Conservation (phyloP, 2,329 filamentous ascomycete genomes). For the Cryphonectria carpinicola region DNA sequence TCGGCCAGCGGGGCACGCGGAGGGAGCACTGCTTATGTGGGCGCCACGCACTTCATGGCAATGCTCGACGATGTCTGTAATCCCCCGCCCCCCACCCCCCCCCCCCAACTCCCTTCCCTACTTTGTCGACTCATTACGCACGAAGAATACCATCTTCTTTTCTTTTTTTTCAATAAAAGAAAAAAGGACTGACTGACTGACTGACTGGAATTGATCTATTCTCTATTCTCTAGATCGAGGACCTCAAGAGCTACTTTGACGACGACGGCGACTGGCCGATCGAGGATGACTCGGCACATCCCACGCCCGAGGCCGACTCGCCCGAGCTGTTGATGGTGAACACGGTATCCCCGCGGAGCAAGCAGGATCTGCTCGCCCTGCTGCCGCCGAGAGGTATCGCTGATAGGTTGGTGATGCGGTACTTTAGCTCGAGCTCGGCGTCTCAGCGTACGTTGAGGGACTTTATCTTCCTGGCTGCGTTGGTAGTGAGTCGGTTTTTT, state of each 20-base stretch:
- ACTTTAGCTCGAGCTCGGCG: slow-evolving; percentile 58
- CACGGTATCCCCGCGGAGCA: slow-evolving; percentile 43
- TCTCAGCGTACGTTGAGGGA: slow-evolving; percentile 49
- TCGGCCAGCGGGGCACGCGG: slow-evolving; percentile 41
- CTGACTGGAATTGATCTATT: background rate
- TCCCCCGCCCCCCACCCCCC: background rate
- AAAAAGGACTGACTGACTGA: no score
- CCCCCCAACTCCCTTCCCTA: background rate
- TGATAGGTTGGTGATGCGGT: slow-evolving; percentile 56
- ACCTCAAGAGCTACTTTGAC: slow-evolving; percentile 62
- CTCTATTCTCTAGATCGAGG: slow-evolving; percentile 53
- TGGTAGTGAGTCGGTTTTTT: no score
- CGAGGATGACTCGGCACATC: slow-evolving; percentile 36
- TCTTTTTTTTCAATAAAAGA: background rate
- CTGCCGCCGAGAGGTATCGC: slow-evolving; percentile 52
- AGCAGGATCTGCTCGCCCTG: slow-evolving; percentile 50
- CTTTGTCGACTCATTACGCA: background rate
- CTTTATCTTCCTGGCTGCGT: background rate
- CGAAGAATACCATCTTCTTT: background rate
- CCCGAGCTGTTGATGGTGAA: slow-evolving; percentile 50
- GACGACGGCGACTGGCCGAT: slow-evolving; percentile 45
- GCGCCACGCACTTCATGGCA: slow-evolving; percentile 63
- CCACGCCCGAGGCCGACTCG: slow-evolving; percentile 41
- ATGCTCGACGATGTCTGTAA: slow-evolving; percentile 59
- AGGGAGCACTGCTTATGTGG: slow-evolving; percentile 54